These are phyloP conservation scores for Staphylotrichum tortipilum DNA, from an alignment of 495 filamentous ascomycete species.

Conservation along the genomic window DNA sequence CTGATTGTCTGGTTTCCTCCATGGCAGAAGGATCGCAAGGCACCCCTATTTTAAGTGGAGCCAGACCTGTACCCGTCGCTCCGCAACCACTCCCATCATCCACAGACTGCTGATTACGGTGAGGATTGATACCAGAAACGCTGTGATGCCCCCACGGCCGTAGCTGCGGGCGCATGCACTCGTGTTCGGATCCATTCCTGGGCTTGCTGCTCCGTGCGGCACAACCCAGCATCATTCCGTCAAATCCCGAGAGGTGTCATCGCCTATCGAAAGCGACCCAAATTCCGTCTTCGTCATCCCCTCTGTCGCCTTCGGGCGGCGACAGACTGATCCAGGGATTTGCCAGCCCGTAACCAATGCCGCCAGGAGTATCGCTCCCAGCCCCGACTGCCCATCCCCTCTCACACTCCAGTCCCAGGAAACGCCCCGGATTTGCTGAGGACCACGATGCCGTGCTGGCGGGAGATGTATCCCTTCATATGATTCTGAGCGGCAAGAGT, in stretches of 20 bases:
- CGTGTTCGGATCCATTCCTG: too few relatives aligned
- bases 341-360: background rate
- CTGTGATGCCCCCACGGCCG: too few relatives aligned
- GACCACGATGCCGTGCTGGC: constrained; percentile 79
- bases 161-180: background rate
- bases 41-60: too few relatives aligned
- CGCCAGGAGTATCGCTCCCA: too few relatives aligned
- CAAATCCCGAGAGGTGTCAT: background rate
- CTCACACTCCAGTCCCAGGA: constrained; percentile 86
- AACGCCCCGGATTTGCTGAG: constrained; percentile 87
- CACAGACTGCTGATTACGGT: too few relatives aligned
- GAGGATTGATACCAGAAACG: too few relatives aligned
- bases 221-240: background rate
- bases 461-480: constrained; percentile 96
- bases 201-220: background rate
- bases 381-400: too few relatives aligned
- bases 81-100: too few relatives aligned
- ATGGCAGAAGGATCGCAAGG: too few relatives aligned
- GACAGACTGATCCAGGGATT: background rate
- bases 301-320: too few relatives aligned
- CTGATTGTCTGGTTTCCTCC: too few relatives aligned
- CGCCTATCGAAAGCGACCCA: background rate
- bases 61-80: too few relatives aligned
- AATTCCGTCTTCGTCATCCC: background rate
- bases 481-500: constrained; percentile 50